Evolutionary conservation across 2,329 filamentous ascomycete genomes (phyloP), one percentile per base, ranked within the genome.

Genomic region (Paraconiothyrium sp.): DNA sequence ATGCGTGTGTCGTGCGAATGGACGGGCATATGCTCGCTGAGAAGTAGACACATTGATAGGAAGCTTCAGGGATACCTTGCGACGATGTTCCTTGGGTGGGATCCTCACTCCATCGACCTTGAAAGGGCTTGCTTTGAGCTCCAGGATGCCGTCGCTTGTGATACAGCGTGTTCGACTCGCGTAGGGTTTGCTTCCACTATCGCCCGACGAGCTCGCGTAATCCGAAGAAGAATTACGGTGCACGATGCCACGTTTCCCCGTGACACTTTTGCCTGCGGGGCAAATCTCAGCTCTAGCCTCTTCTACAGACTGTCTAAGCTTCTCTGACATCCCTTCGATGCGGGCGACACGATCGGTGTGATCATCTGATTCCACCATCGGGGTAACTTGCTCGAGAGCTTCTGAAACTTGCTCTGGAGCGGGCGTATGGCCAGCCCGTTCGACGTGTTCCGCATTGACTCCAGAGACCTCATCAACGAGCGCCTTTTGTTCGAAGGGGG

Each of bases 41-140:
- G 39, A 41, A 16, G 30, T 47, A 22, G 39, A 20, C 24, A 44
- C 41, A 4, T 47, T 58, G 37, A 62, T 39, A 14, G 60, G 60
- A 41, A 62, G 57, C 13, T 52, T 57, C 20, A 62, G 32, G 2
- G 60, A 59, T 3, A 58, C 34, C 22, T 35, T 59, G 14, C 60
- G 56, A 9, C 56, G 55, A 35, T 55, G 39, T 16, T 46, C 39
- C 16, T 46, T 35, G 7, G 16, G n/a, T 30, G 34, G 11, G 41
- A 14, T n/a, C 27, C 20, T 39, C 6, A 11, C 27, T 55, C 30
- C 32, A 30, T 34, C 30, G 16, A 43, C 22, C 27, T 55, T 54
- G 11, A 41, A 4, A 1, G 58, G 49, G 22, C 44, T 55, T n/a
- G 51, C 44, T 44, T 59, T 54, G 20, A 59, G 10, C 8, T 41